Base-by-base conservation (phyloP, 768 basidiomycete species). In the Cystofilobasidium bisporidii region DNA sequence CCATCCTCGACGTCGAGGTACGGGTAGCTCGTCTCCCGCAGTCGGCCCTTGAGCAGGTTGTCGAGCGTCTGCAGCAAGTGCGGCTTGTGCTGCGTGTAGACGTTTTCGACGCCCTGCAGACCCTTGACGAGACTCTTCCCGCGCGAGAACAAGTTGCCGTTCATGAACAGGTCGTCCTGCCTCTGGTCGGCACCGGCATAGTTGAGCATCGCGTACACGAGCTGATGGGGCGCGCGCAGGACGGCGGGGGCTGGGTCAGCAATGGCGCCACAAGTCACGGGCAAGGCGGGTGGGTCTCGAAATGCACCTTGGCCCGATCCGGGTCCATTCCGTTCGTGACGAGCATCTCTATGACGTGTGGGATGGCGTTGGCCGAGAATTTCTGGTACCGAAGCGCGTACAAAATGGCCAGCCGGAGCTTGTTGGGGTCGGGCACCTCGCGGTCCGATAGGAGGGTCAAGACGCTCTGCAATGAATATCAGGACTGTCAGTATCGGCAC, bases 31-130 rank as follows among this genome's bases (percentile, higher is more conserved):
- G 85, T 82, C 71, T 99, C 96, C 72, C 84, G 86, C 68, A 99
- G 77, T 63, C 87, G 82, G 14, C 92, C 93, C 75, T 85, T 90
- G 73, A 93, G 83, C 5, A 99, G 78, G 62, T 88, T 83, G 73
- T 99, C 96, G 20, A 98, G 78, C 2, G 94, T 98, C 74, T 96
- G 87, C 1, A 88, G 86, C 8, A 99, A 80, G 77, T 93, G 92
- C 10, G 96, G 96, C 20, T 85, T 86, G 73, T 98, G 96, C 72
- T 98, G 96, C 65, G 91, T 99, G 76, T 97, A 99, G 20, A 98
- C 93, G 73, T 99, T 99, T 78, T 99, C 96, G 5, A 98, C 94
- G 2, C 96, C 96, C 83, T 96, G 96, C 57, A 99, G 80, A 9
- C 96, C 96, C 75, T 97, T 97, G 72, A 99, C 76, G 0, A 93